Base-by-base conservation (phyloP, 2,329 filamentous ascomycete species). In the Calcarisporium arbuscula region DNA sequence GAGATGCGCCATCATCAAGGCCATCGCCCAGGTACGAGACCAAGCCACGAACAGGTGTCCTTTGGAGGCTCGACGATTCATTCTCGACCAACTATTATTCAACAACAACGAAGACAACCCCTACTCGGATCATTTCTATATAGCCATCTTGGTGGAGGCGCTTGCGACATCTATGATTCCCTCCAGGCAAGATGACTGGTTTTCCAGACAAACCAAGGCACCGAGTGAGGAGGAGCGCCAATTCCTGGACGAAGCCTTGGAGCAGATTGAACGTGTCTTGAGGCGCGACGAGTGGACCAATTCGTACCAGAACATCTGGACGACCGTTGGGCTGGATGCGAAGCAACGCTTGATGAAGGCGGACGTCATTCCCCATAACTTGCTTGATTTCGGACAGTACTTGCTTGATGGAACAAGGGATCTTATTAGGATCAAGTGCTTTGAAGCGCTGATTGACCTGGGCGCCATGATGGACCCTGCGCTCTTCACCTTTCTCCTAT, bases 101-200 rank as follows among this genome's bases (percentile, higher is more conserved):
- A 98, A 98, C 53, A 89, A 98, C 60, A 98, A 98, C 53, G 81
- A 84, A 3, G 82, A 85, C 40, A 98, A 98, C 49, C 62, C 81
- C 32, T 94, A 78, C 52, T 95, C 89, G 5, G 94, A 98, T 51
- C 82, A 89, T 42, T 80, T 85, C 50, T 98, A 95, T 53, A 77
- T 98, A 35, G 80, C 87, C 7, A 83, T 74, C 16, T 69, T 98
- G 17, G 83, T 98, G 8, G 65, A 70, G 27, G 69, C 72, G 1
- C 58, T 82, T 18, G 70, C 77, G 2, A 69, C 67, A 1, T 77
- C 73, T n/a, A 61, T 80, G 18, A 67, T 81, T 31, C 68, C 70
- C 1, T 56, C 58, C 26, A 60, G 67, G 39, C 53, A 61, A 48
- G 61, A 67, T 21, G 62, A 72, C 43, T 56, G 64, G 58, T 53